A percentile compares a stretch with the other conserved stretches of the same genome.
Evolutionary conservation across 805 yeast species (phyloP).

Genomic region (Starmerella potacharoeniae): DNA sequence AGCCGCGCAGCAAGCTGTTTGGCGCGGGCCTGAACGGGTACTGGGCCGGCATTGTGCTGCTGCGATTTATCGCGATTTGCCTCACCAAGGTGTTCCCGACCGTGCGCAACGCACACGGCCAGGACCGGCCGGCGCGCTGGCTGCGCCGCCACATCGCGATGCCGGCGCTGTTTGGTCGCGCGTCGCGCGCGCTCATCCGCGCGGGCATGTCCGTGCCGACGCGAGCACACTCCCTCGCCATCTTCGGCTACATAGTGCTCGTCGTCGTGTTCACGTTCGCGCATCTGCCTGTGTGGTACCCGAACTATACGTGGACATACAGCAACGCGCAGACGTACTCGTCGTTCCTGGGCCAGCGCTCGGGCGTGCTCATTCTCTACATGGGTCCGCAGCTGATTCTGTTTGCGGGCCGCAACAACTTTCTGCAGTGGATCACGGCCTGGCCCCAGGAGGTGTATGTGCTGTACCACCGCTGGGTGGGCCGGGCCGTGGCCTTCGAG

Average conservation of each 20-base stretch:
- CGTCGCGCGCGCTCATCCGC: background rate
- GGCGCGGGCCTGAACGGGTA: slow-evolving; percentile 14
- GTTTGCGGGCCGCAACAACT: slow-evolving; percentile 62
- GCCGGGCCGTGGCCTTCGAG: slow-evolving; percentile 21
- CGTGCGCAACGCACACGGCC: background rate
- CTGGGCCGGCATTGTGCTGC: slow-evolving; percentile 17
- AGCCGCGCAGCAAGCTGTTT: slow-evolving; percentile 4
- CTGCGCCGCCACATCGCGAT: background rate
- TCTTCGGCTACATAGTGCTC: slow-evolving; percentile 29
- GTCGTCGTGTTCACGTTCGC: slow-evolving; percentile 25
- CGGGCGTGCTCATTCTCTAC: slow-evolving; percentile 16
- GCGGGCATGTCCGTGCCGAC: slow-evolving; percentile 29
- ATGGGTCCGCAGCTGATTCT: slow-evolving; percentile 24
- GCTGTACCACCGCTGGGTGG: slow-evolving; percentile 39
- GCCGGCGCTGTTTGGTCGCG: background rate
- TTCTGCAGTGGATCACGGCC: slow-evolving; percentile 49
- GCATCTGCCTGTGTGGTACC: slow-evolving; percentile 4
- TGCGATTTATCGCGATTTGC: slow-evolving; percentile 4
- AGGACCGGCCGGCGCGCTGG: background rate
- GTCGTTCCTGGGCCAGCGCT: slow-evolving; percentile 10
- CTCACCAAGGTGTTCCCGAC: slow-evolving; percentile 3
- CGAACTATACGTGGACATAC: slow-evolving; percentile 9
- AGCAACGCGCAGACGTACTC: slow-evolving; percentile 2
- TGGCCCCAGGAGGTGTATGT: slow-evolving; percentile 49
- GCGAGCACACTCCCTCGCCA: slow-evolving; percentile 31